Evolutionary conservation across 345 rosid genomes (phyloP), one percentile per base, ranked within the genome.

Genomic region (Gossypium herbaceum): DNA sequence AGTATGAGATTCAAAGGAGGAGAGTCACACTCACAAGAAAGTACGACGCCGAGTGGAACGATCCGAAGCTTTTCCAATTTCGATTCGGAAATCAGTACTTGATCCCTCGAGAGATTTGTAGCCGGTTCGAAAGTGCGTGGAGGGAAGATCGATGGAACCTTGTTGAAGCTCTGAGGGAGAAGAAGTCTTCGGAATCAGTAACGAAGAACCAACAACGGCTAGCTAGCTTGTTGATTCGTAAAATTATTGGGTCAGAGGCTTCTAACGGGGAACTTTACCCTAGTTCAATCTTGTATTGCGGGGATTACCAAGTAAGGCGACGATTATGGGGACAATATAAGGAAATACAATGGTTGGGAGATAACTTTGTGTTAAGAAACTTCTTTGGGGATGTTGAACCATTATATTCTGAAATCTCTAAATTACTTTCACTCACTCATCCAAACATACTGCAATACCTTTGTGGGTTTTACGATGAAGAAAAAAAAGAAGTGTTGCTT

Each of bases 301-400:
- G 86, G 59, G 94, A 95, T 80, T 93, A 85, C 70, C 91, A 84
- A 69, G 93, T 93, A 74, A 88, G 90, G 82, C 63, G 91, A 63
- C 73, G 98, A 70, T 22, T 93, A 68, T 91, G 94, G 15, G 83
- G 76, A 50, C 87, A 93, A 84, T 85, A 81, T 54, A 95, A 93
- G 86, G 99, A 91, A 81, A 91, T 95, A 70, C 92, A 85, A 52
- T 93, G 99, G 99, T 78, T 91, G 68, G 99, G 98, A 44, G 94
- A 95, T 66, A 80, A 76, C 59, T 95, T 87, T 16, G 89, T 82
- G 7, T 4, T 90, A 84, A 86, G 96, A 74, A 96, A 89, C 70
- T 84, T 93, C 73, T 81, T 76, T 27, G 88, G 86, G 24, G 97
- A 89, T 64, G 84, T 58, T 1, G 39, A 58, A 3, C 63, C 16